Conservation (phyloP, 1,284 basidiomycete genomes). For the Trichosporon asahii region DNA sequence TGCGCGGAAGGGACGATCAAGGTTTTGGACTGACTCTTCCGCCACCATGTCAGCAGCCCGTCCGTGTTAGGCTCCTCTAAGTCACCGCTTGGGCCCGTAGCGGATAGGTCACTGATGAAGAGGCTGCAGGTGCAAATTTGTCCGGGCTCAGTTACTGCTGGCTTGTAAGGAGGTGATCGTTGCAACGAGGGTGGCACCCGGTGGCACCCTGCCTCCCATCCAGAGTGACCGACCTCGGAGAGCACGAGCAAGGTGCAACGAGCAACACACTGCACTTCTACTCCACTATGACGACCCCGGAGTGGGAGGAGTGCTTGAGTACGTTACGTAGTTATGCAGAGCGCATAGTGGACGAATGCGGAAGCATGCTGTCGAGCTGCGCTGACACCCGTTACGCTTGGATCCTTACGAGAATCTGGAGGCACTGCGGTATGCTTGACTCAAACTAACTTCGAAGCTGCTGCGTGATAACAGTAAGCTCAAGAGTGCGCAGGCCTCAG, state of each 20-base stretch:
- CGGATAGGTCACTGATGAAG: not conserved
- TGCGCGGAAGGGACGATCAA: not conserved
- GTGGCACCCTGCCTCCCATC: no score
- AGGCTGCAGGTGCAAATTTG: not conserved
- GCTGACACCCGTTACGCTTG: not conserved
- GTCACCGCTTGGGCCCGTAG: not conserved
- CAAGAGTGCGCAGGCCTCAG: not conserved
- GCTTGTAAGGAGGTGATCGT: no score
- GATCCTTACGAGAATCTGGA: not conserved
- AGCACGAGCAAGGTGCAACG: no score
- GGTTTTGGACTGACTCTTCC: not conserved
- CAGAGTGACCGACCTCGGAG: no score
- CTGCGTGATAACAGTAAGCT: conserved; percentile 3
- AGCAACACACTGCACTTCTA: no score
- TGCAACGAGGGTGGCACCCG: no score
- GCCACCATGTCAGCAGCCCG: not conserved
- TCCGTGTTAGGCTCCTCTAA: not conserved
- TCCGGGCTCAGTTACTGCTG: no score
- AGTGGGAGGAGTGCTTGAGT: no score
- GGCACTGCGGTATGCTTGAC: not conserved
- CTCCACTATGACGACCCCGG: no score
- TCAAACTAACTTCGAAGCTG: not conserved
- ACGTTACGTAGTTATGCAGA: no score
- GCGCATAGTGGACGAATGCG: no score
- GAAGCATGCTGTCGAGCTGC: no score